Percentiles rank a stretch among this genome's conserved stretches.
Evolutionary conservation across 352 stramenopile genomes (phyloP).

Genomic region (Phytophthora palmivora): DNA sequence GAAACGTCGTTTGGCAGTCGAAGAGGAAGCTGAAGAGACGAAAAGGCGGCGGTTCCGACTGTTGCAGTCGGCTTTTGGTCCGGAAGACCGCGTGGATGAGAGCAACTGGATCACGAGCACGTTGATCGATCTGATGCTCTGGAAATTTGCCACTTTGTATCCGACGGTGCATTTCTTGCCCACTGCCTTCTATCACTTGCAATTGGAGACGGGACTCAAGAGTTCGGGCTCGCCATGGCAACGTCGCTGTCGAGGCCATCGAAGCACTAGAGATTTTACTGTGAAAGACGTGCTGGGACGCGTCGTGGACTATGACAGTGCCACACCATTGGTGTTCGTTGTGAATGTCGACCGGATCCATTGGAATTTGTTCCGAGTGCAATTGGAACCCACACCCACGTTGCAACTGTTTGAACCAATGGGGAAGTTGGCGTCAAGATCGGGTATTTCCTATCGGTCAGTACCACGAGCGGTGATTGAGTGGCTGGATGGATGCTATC

Average conservation of each 20-base stretch:
- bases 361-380: conserved; percentile 90
- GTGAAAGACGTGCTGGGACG: conserved; percentile 80
- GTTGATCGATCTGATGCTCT: conserved; percentile 88
- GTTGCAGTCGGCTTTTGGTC: conserved; percentile 60
- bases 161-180: conserved; percentile 77
- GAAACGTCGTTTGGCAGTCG: conserved; percentile 8
- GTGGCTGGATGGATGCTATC: conserved; percentile 86
- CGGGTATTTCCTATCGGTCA: conserved; percentile 72
- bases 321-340: conserved; percentile 82
- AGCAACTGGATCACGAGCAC: conserved; percentile 86
- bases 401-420: conserved; percentile 92
- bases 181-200: conserved; percentile 86
- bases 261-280: conserved; percentile 36
- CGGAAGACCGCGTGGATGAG: conserved; percentile 74
- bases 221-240: conserved; percentile 17
- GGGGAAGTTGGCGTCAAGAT: conserved; percentile 67
- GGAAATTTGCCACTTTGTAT: conserved; percentile 81
- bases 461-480: conserved; percentile 82
- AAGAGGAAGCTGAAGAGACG: conserved; percentile 28
- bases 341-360: conserved; percentile 85
- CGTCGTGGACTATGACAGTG: conserved; percentile 59
- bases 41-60: conserved; percentile 35
- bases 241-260: conserved; percentile 15
- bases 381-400: conserved; percentile 65
- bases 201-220: conserved; percentile 41